Base-by-base conservation (phyloP, 805 yeast genomes). In the Metschnikowia lunata region DNA sequence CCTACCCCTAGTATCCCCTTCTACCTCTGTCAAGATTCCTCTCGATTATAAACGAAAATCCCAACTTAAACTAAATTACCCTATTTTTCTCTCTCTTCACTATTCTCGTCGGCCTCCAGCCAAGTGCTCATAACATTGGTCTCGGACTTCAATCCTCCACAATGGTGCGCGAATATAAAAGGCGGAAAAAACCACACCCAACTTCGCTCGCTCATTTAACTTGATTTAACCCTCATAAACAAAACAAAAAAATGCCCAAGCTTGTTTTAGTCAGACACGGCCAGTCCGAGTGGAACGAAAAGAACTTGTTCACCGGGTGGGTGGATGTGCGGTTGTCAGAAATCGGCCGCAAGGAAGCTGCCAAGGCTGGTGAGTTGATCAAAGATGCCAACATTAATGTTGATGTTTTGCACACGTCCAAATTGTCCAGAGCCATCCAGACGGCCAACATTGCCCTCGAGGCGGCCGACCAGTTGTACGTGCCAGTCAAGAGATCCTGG, bases 261-360 rank as follows among this genome's bases (percentile, higher is more conserved):
- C 79, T 90, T 71, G 82, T 90, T 66, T 79, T 90, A 67, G 89
- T 91, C 59, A 90, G 98, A 80, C 98, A 90, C 90, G 98, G 98
- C 63, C 96, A 91, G 79, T 87, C 96, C 75, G 97, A 88, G 72
- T 90, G 98, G 98, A 90, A 90, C 74, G 96, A 88, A 73, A 88
- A 88, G 79, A 91, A 90, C 81, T 79, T 90, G 59, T 90, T 90
- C 85, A 90, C 97, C 70, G 98, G 98, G 65, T 90, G 98, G 98
- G 97, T 91, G 52, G 98, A 90, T 71, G 95, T 88, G 58, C 75
- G 79, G 63, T 80, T 90, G 67, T 82, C 91, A 43, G 89, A 77
- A 50, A 71, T 78, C 58, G 98, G 98, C 72, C 80, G 77, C 67
- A 78, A 83, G 67, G 98, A 90, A 77, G 98, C 98, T 59, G 76